phyloP scores from a whole-genome alignment of 2,329 filamentous ascomycete genomes.

The Akanthomyces dipterigenus region DNA sequence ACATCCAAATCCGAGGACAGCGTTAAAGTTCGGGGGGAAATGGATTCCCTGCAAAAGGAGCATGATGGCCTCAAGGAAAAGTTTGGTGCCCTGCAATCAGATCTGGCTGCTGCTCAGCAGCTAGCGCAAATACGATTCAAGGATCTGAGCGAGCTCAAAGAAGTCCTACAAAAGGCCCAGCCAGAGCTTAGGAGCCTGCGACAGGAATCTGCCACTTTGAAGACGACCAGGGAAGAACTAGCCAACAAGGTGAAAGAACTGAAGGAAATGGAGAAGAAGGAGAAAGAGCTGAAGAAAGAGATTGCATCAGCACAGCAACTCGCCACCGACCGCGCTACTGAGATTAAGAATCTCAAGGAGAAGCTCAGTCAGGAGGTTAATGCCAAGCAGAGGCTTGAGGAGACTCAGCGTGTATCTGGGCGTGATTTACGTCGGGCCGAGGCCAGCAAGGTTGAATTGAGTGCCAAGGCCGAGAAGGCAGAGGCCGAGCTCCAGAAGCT shows the following conservation, averaged over 20 bases:
- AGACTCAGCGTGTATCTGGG: slow-evolving; percentile 65
- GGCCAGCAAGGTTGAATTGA: slow-evolving; percentile 69
- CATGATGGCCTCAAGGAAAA: slow-evolving; percentile 65
- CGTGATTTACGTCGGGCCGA: slow-evolving; percentile 74
- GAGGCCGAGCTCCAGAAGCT: slow-evolving; percentile 62
- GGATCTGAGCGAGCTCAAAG: slow-evolving; percentile 73
- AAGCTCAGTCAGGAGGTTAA: slow-evolving; percentile 70
- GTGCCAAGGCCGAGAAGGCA: slow-evolving; percentile 65
- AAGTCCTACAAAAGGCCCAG: slow-evolving; percentile 76
- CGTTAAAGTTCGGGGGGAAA: slow-evolving; percentile 53
- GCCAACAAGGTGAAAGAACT: slow-evolving; percentile 52
- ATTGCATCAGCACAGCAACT: slow-evolving; percentile 63
- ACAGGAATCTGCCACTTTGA: slow-evolving; percentile 69
- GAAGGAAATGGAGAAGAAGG: slow-evolving; percentile 69
- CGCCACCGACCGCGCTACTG: slow-evolving; percentile 65
- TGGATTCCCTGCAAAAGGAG: slow-evolving; percentile 46
- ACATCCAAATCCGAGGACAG: slow-evolving; percentile 34
- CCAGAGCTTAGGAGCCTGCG: slow-evolving; percentile 76
- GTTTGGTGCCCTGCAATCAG: slow-evolving; percentile 65
- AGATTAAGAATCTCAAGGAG: slow-evolving; percentile 72
- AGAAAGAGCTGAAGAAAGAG: slow-evolving; percentile 75
- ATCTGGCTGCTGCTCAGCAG: slow-evolving; percentile 79
- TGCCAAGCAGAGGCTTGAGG: slow-evolving; percentile 67
- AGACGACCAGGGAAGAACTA: slow-evolving; percentile 69
- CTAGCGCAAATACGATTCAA: slow-evolving; percentile 83